A percentile compares a stretch with the other conserved stretches of the same genome.
Conservation (phyloP, 139 green algal genomes). For the Yamagishiella unicocca region DNA sequence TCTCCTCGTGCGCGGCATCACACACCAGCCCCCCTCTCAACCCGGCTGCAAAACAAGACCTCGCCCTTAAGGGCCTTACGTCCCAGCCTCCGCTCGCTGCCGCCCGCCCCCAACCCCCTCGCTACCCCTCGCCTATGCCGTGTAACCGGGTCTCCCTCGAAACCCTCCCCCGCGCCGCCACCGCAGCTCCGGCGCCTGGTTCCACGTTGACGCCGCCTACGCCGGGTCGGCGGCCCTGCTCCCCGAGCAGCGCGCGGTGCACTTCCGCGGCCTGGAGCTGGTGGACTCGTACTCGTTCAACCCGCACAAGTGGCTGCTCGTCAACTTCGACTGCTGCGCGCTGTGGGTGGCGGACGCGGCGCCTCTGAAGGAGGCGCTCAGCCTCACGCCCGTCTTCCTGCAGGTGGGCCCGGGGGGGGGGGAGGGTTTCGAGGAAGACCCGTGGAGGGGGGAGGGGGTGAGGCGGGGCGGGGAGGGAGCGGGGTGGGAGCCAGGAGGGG, state of each 20-base stretch:
- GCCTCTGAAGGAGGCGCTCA: conserved; percentile 75
- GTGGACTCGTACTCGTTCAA: conserved; percentile 81
- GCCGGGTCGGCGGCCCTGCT: conserved; percentile 74
- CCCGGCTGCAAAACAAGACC: no score
- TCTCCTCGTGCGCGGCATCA: no score
- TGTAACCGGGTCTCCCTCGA: no score
- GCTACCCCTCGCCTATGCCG: no score
- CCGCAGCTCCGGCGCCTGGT: conserved; percentile 68
- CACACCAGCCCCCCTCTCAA: no score
- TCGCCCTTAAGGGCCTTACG: no score
- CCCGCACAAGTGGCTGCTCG: conserved; percentile 88
- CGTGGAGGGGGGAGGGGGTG: no score
- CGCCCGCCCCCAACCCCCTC: no score
- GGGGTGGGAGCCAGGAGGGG: no score
- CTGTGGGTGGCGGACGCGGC: conserved; percentile 78
- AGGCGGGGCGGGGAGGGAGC: no score
- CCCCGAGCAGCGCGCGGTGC: conserved; percentile 69
- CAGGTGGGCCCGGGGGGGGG: conserved; percentile 6
- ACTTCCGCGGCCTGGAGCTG: conserved; percentile 59
- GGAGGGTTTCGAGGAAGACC: no score
- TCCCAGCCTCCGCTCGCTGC: no score
- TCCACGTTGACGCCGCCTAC: conserved; percentile 91
- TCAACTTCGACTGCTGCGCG: conserved; percentile 87
- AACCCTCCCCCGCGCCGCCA: background rate
- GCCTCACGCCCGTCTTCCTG: conserved; percentile 82